Percentiles rank a stretch among this genome's conserved stretches.
Evolutionary conservation across 306 rosid genomes (phyloP).

Genomic region (Lathyrus oleraceus): DNA sequence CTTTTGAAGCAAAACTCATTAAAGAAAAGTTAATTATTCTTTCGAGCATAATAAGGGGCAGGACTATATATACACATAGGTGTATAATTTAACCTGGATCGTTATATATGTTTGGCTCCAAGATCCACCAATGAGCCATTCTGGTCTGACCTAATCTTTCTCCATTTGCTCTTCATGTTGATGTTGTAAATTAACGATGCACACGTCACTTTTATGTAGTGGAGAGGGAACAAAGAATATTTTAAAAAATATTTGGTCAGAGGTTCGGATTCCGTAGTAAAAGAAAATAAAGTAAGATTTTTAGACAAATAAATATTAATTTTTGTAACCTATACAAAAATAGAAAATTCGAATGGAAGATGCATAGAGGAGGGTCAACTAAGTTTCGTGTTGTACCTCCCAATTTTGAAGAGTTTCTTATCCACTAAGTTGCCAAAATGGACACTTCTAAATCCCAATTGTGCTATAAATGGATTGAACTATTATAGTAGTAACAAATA

Average conservation of each 20-base stretch:
- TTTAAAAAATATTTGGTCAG: neutral
- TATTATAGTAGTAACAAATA: neutral
- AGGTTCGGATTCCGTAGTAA: neutral
- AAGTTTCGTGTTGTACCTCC: neutral
- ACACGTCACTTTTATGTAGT: neutral
- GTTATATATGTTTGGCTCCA: neutral
- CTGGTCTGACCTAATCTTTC: neutral
- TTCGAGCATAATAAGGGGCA: neutral
- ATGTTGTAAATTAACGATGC: neutral
- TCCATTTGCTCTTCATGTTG: neutral
- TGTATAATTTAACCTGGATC: neutral
- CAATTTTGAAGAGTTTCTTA: neutral
- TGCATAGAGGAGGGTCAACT: neutral
- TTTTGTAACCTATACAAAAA: neutral
- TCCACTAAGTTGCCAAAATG: neutral
- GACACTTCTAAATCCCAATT: neutral
- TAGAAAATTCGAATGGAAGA: neutral
- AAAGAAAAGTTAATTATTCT: neutral
- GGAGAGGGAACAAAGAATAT: neutral
- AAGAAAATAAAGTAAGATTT: neutral
- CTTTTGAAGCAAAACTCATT: neutral
- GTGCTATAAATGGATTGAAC: neutral
- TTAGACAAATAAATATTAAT: no score
- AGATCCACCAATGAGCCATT: slow-evolving; percentile 11
- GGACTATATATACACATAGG: neutral